Evolutionary conservation across 345 rosid genomes (phyloP).

Genomic region (Citrus hindsii): DNA sequence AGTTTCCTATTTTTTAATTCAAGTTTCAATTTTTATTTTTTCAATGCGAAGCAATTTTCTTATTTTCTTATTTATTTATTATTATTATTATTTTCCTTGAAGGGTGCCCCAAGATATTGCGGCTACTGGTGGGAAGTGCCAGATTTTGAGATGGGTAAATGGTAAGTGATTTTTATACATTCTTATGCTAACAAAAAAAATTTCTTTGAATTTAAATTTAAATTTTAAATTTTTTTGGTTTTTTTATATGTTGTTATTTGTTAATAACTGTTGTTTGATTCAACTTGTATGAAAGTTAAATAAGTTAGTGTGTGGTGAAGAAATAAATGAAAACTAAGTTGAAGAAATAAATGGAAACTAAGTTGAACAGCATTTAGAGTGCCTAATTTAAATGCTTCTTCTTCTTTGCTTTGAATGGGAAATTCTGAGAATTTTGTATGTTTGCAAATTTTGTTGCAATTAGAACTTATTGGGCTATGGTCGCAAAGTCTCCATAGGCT

Average conservation of each 20-base stretch:
- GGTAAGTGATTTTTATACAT: slow-evolving; percentile 32
- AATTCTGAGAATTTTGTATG: background rate
- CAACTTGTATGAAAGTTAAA: background rate
- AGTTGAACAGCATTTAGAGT: background rate
- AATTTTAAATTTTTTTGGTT: background rate
- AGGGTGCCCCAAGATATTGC: slow-evolving; percentile 99
- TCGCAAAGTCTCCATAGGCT: background rate
- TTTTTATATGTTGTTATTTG: background rate
- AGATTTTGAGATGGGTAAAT: slow-evolving; percentile 79
- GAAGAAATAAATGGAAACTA: background rate
- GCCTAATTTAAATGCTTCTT: background rate
- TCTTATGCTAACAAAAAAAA: no score
- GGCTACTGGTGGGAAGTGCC: slow-evolving; percentile 92
- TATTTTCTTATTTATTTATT: background rate
- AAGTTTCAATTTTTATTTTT: background rate
- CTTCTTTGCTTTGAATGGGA: background rate
- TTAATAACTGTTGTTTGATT: background rate
- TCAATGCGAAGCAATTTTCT: background rate
- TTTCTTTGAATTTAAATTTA: background rate
- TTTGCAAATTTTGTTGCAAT: background rate
- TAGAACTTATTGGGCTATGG: background rate
- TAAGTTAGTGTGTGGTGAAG: background rate
- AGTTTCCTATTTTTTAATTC: background rate
- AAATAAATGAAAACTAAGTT: background rate
- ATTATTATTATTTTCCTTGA: background rate